phyloP scores from a whole-genome alignment of 108 stramenopile species.

The Schizochytrium sp. region DNA sequence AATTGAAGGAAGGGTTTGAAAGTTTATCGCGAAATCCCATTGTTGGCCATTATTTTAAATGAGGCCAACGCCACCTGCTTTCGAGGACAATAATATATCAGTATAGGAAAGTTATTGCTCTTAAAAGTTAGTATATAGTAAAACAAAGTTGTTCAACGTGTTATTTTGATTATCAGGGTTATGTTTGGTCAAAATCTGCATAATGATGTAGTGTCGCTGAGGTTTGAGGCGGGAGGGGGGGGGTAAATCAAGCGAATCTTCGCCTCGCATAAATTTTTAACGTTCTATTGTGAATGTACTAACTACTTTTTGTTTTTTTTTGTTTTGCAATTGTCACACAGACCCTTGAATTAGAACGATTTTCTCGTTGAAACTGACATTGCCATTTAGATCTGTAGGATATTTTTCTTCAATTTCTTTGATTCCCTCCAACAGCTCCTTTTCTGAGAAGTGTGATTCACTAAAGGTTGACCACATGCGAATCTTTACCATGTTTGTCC shows the following conservation, averaged over 20 bases:
- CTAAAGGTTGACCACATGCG: constrained; percentile 38
- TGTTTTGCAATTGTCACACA: background rate
- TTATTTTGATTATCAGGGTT: too few species aligned
- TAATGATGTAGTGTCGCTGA: background rate
- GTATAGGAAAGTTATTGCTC: too few species aligned
- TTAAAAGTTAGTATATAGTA: too few species aligned
- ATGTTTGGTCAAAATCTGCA: background rate
- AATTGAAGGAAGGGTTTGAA: too few species aligned
- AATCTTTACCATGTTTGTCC: background rate
- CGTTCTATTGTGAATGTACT: too few species aligned
- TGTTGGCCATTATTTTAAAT: too few species aligned
- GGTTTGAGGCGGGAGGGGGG: background rate
- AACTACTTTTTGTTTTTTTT: background rate
- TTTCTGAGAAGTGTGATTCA: constrained; percentile 23
- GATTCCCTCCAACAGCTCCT: background rate
- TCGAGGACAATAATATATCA: too few species aligned
- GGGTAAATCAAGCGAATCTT: too few species aligned
- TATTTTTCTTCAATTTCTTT: background rate
- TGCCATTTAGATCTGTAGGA: background rate
- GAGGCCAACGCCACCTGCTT: too few species aligned
- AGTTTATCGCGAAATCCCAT: too few species aligned
- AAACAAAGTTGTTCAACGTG: too few species aligned
- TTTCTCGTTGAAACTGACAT: background rate
- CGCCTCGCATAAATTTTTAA: too few species aligned
- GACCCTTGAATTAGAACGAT: background rate